Evolutionary conservation across 768 basidiomycete genomes (phyloP).

Genomic region (Hortiboletus flavorubellus): DNA sequence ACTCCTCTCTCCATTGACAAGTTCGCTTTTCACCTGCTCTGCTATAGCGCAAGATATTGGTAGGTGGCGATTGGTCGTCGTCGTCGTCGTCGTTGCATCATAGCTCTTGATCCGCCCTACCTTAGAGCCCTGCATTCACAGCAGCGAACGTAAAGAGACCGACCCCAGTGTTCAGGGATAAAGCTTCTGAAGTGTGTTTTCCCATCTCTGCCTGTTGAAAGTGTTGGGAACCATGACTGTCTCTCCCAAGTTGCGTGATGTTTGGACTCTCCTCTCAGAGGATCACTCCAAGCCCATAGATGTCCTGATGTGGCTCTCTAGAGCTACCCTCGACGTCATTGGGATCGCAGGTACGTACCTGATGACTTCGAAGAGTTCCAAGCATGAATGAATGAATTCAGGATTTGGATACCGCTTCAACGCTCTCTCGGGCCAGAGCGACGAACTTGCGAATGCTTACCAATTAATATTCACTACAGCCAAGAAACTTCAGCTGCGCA

Average conservation of each 20-base stretch:
- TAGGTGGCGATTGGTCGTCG: slow-evolving; percentile 27
- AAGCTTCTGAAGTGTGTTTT: slow-evolving; percentile 47
- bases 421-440: slow-evolving; percentile 44
- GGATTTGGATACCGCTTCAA: slow-evolving; percentile 59
- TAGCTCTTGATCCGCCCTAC: neutral
- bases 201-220: neutral
- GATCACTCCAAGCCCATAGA: slow-evolving; percentile 42
- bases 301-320: slow-evolving; percentile 60
- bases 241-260: slow-evolving; percentile 42
- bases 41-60: slow-evolving; percentile 47
- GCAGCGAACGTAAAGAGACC: slow-evolving; percentile 46
- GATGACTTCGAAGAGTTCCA: neutral
- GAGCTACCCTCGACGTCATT: slow-evolving; percentile 73
- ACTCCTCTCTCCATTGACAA: neutral
- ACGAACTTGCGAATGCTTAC: slow-evolving; percentile 57
- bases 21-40: slow-evolving; percentile 1
- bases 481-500: slow-evolving; percentile 49
- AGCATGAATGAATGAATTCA: slow-evolving; percentile 11
- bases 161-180: slow-evolving; percentile 56
- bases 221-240: neutral
- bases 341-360: slow-evolving; percentile 55
- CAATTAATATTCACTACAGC: slow-evolving; percentile 51
- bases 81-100: neutral
- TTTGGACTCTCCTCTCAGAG: slow-evolving; percentile 31
- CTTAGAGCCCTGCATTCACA: slow-evolving; percentile 51